phyloP scores from a whole-genome alignment of 2,329 filamentous ascomycete genomes.

The Botrytis squamosa region DNA sequence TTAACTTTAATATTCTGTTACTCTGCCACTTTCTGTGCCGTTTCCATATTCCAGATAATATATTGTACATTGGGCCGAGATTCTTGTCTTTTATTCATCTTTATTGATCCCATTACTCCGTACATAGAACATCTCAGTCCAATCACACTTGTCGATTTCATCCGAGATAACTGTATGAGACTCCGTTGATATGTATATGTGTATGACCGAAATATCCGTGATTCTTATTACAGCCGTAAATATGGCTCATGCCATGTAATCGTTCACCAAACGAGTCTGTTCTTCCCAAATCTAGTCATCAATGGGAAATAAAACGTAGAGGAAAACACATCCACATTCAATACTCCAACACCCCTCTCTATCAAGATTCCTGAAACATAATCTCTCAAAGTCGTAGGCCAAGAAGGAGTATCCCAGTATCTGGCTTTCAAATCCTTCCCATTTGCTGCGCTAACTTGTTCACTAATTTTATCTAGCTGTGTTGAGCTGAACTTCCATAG shows the following conservation, averaged over 20 bases:
- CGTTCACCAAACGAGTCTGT: not conserved
- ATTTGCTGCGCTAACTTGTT: constrained; percentile 37
- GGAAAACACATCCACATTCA: constrained; percentile 44
- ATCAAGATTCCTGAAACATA: constrained; percentile 44
- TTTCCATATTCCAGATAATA: not conserved
- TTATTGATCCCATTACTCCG: not conserved
- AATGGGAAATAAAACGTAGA: not conserved
- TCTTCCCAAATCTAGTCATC: not conserved
- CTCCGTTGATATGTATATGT: not conserved
- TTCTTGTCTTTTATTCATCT: not conserved
- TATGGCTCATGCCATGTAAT: not conserved
- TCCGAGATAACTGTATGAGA: not conserved
- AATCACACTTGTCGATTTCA: not conserved
- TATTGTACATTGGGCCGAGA: not conserved
- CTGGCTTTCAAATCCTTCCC: constrained; percentile 42
- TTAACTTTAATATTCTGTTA: not conserved
- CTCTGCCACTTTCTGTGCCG: not conserved
- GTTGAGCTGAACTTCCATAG: constrained; percentile 21
- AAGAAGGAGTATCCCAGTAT: constrained; percentile 46
- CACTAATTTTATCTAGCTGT: constrained; percentile 30
- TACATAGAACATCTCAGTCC: not conserved
- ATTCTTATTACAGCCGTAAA: not conserved
- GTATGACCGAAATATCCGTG: not conserved
- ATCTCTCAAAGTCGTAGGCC: constrained; percentile 42
- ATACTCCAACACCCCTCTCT: constrained; percentile 42